These are phyloP conservation scores for Penicillium sp. DNA, from an alignment of 2,329 filamentous ascomycete species.

Conservation along the genomic window DNA sequence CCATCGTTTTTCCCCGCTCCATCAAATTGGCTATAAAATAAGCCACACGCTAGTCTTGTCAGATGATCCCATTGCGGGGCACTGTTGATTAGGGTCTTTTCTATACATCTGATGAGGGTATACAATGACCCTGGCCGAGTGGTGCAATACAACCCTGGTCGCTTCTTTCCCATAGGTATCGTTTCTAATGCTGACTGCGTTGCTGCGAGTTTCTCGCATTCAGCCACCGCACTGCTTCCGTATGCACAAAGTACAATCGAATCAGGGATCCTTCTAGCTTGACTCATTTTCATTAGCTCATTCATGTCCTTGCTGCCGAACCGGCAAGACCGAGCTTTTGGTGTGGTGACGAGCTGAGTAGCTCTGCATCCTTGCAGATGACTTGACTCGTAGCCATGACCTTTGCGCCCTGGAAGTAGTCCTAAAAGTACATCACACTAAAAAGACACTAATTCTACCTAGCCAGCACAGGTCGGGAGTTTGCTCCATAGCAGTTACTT, in stretches of 20 bases:
- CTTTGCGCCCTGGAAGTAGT: background rate
- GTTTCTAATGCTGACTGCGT: conserved; percentile 17
- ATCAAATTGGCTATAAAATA: conserved; percentile 12
- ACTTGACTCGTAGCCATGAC: background rate
- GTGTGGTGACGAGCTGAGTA: background rate
- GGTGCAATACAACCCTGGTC: conserved; percentile 2
- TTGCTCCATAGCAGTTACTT: background rate
- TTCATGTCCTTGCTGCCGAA: background rate
- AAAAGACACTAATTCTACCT: background rate
- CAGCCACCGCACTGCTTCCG: conserved; percentile 5
- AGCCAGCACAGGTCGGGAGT: background rate
- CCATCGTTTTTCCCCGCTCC: conserved; percentile 4
- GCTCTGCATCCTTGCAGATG: conserved; percentile 1
- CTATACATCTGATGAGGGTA: background rate
- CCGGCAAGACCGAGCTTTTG: background rate
- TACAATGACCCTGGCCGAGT: background rate
- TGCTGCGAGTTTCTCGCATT: background rate
- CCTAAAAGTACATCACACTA: background rate
- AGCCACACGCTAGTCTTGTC: conserved; percentile 7
- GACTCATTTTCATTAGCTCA: background rate
- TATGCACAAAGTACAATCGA: background rate
- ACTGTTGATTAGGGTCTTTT: background rate
- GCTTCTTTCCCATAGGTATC: conserved; percentile 1
- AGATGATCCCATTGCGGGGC: conserved; percentile 14
- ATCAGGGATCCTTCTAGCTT: background rate